These are phyloP conservation scores for Microbotryum intermedium DNA, from an alignment of 1,284 basidiomycete genomes.

Conservation along the genomic window DNA sequence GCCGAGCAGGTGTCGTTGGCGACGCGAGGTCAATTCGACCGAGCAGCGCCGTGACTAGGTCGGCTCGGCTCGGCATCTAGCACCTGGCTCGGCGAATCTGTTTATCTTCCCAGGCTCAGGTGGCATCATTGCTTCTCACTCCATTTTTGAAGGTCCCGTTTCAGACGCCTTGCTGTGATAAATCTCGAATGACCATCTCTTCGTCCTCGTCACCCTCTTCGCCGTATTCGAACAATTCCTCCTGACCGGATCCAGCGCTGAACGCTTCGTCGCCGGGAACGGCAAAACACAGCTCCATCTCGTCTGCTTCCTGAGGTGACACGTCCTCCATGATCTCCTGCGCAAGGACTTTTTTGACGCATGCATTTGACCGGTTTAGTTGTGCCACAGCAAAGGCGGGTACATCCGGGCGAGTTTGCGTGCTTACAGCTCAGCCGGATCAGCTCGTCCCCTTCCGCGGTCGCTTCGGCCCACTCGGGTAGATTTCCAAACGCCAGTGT, in stretches of 20 bases:
- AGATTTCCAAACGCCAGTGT: constrained; percentile 21
- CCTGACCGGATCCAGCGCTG: background rate
- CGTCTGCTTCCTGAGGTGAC: constrained; percentile 19
- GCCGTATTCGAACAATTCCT: background rate
- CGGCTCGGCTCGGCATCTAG: too few species aligned
- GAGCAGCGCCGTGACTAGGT: too few species aligned
- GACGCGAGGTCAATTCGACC: too few species aligned
- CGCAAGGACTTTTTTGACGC: constrained; percentile 11
- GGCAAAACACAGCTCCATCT: constrained; percentile 23
- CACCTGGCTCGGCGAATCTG: too few species aligned
- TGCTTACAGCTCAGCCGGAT: constrained; percentile 17
- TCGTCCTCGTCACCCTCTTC: constrained; percentile 1
- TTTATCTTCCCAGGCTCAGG: background rate
- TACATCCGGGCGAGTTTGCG: background rate
- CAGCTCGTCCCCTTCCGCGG: background rate
- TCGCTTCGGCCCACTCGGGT: constrained; percentile 7
- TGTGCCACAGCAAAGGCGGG: background rate
- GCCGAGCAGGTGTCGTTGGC: too few species aligned
- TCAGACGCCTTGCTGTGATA: background rate
- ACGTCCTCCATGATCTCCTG: constrained; percentile 28
- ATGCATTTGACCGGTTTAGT: background rate
- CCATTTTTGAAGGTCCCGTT: background rate
- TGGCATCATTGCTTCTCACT: background rate
- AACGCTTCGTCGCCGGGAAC: background rate
- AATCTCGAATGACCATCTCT: background rate